phyloP scores from a whole-genome alignment of 148 eudicot genomes.

The Polygonum aviculare region DNA sequence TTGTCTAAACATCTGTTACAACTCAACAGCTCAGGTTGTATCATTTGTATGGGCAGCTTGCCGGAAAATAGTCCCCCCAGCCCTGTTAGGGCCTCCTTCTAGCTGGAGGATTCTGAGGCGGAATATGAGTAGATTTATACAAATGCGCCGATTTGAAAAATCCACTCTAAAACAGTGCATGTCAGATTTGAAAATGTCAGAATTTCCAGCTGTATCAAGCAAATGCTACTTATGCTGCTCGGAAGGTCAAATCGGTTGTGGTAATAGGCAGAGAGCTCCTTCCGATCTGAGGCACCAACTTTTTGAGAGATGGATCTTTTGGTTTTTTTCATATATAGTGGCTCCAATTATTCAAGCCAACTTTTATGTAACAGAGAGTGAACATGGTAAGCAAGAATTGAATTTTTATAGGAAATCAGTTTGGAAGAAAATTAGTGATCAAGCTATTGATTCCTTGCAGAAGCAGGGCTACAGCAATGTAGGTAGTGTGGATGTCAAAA shows the following conservation, averaged over 20 bases:
- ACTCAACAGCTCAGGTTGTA: constrained; percentile 53
- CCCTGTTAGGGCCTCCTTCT: constrained; percentile 50
- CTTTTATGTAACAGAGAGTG: constrained; percentile 85
- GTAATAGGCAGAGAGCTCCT: constrained; percentile 9
- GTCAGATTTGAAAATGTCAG: constrained; percentile 46
- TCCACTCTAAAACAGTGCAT: constrained; percentile 55
- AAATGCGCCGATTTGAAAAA: constrained; percentile 60
- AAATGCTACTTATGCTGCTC: constrained; percentile 23
- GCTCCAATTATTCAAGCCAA: constrained; percentile 67
- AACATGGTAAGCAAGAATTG: constrained; percentile 60
- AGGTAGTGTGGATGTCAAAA: constrained; percentile 26
- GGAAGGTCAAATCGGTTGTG: constrained; percentile 11
- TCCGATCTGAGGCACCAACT: constrained; percentile 30
- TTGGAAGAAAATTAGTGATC: constrained; percentile 48
- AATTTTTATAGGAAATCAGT: constrained; percentile 48
- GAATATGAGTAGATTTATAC: constrained; percentile 57
- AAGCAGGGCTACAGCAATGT: constrained; percentile 34
- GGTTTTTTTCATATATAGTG: constrained; percentile 60
- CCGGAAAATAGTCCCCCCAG: constrained; percentile 55
- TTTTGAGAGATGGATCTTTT: constrained; percentile 62
- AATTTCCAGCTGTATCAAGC: constrained; percentile 49
- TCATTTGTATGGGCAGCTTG: constrained; percentile 90
- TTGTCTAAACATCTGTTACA: constrained; percentile 32
- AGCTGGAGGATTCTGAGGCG: constrained; percentile 53
- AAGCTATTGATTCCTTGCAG: constrained; percentile 23